A percentile compares a stretch with the other conserved stretches of the same genome.
These are phyloP conservation scores for Cystobasidium sp. DNA, from an alignment of 1,284 basidiomycete genomes.

Conservation along the genomic window DNA sequence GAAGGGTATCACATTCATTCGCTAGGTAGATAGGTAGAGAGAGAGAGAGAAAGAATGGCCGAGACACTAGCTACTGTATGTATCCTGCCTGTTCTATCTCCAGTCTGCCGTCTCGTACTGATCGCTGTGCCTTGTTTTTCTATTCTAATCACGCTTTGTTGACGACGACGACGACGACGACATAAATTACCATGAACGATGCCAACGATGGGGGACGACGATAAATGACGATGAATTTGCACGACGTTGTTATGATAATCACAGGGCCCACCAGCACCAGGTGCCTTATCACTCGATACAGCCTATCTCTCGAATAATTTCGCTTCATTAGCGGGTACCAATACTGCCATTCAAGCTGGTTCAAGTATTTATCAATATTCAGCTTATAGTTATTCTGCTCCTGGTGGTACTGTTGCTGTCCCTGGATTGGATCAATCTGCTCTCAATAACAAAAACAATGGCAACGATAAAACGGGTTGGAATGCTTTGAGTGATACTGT, in stretches of 20 bases:
- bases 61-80: slow-evolving; percentile 11
- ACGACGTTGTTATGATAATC: neutral
- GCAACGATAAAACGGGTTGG: slow-evolving; percentile 11
- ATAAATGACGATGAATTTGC: neutral
- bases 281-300: neutral
- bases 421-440: neutral
- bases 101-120: neutral
- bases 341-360: slow-evolving; percentile 15
- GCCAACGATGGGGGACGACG: no score
- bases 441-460: neutral
- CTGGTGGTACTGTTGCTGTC: slow-evolving; percentile 28
- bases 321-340: slow-evolving; percentile 25
- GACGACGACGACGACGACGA: neutral
- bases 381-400: slow-evolving; percentile 11
- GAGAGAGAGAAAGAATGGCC: neutral
- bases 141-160: neutral
- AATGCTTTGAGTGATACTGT: slow-evolving; percentile 20
- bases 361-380: slow-evolving; percentile 8
- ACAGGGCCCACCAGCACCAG: slow-evolving; percentile 35
- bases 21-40: no score
- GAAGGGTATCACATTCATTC: no score
- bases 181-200: neutral
- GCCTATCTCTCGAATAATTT: neutral
- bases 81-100: neutral
- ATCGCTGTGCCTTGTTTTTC: neutral